Conservation (phyloP, 169 alveolate species). For the Plasmodium vinckei region DNA sequence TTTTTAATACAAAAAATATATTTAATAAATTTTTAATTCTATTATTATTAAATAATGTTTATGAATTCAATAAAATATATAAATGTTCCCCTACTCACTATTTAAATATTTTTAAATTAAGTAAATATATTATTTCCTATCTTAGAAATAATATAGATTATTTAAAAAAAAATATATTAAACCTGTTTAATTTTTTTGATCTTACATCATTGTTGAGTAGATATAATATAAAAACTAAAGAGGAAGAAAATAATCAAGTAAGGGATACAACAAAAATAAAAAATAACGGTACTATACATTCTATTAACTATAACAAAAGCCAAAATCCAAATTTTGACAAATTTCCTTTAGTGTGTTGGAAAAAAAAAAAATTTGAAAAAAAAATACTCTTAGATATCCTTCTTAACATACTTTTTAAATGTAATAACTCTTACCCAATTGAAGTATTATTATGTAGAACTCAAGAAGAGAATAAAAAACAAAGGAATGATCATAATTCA, state of each 20-base stretch:
- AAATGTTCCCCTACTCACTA: slow-evolving; percentile 16
- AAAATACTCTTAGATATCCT: slow-evolving; percentile 25
- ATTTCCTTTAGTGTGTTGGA: not conserved
- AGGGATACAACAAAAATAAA: not conserved
- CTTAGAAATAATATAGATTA: slow-evolving; percentile 23
- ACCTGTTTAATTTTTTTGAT: not conserved
- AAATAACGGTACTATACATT: too few species aligned
- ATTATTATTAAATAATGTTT: slow-evolving; percentile 35
- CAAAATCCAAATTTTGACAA: too few species aligned
- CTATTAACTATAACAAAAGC: too few species aligned
- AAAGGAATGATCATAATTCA: too few species aligned
- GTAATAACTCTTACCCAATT: not conserved
- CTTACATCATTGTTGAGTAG: not conserved
- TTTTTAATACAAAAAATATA: slow-evolving; percentile 50
- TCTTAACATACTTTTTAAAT: slow-evolving; percentile 10
- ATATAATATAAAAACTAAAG: not conserved
- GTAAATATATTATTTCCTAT: slow-evolving; percentile 15
- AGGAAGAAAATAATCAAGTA: not conserved
- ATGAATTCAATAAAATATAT: slow-evolving; percentile 32
- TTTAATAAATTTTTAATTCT: slow-evolving; percentile 64
- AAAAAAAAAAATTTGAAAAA: slow-evolving; percentile 6
- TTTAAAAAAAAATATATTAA: slow-evolving; percentile 18
- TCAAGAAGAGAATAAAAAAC: too few species aligned
- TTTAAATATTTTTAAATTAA: slow-evolving; percentile 25
- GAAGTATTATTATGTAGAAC: not conserved